Percentiles rank a stretch among this genome's conserved stretches.
These are phyloP conservation scores for Nitzschia palea DNA, from an alignment of 108 stramenopile species.

Conservation along the genomic window DNA sequence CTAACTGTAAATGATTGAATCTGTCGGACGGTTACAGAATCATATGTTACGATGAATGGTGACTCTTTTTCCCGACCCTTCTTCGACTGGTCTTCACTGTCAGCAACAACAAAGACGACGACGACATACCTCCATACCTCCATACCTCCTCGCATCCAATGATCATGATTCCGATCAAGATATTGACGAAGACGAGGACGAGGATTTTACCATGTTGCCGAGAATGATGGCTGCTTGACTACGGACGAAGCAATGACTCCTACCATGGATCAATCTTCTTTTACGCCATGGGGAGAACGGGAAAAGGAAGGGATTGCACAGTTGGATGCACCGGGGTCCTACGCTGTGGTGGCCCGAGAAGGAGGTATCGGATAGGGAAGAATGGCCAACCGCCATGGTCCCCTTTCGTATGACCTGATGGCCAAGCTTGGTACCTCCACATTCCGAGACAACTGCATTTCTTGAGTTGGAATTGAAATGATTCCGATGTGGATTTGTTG, in stretches of 20 bases:
- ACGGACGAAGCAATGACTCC: too few species aligned
- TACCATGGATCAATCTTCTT: too few species aligned
- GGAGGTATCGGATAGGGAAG: constrained; percentile 68
- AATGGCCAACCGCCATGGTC: constrained; percentile 54
- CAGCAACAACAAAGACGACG: too few species aligned
- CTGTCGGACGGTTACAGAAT: too few species aligned
- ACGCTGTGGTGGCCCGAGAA: constrained; percentile 72
- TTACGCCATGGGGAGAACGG: constrained; percentile 42
- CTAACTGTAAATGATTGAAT: too few species aligned
- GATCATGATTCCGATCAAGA: constrained; percentile 36
- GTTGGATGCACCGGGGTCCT: constrained; percentile 71
- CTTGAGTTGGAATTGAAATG: constrained; percentile 92
- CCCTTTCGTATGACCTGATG: too few species aligned
- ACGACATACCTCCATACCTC: too few species aligned
- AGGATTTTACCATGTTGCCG: neutral
- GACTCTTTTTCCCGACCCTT: too few species aligned
- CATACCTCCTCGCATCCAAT: constrained; percentile 27
- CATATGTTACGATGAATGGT: too few species aligned
- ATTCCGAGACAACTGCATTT: too few species aligned
- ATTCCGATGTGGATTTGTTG: constrained; percentile 98
- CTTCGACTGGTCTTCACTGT: too few species aligned
- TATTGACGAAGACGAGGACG: constrained; percentile 16
- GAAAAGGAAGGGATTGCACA: constrained; percentile 75
- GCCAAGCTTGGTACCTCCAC: constrained; percentile 46
- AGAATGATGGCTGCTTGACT: neutral